Percentiles rank a stretch among this genome's conserved stretches.
These are phyloP conservation scores for Viridothelium virens DNA, from an alignment of 495 filamentous ascomycete species.

Conservation along the genomic window DNA sequence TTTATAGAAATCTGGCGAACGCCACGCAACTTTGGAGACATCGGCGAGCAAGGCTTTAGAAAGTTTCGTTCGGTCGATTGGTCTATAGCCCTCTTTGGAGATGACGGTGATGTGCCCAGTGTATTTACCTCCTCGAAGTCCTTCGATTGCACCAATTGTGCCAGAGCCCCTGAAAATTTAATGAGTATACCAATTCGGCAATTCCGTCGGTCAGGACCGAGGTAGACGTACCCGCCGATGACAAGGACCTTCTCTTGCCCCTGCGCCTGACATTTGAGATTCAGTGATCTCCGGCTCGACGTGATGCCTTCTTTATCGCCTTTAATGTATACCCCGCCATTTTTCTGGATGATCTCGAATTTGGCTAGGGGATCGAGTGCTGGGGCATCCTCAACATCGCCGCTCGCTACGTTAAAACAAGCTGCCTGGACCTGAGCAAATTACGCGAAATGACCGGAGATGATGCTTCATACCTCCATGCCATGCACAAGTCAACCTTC, in stretches of 20 bases:
- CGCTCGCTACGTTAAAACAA: constrained; percentile 82
- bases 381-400: constrained; percentile 90
- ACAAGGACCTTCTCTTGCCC: constrained; percentile 67
- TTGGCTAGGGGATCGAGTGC: constrained; percentile 73
- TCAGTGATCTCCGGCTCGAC: constrained; percentile 59
- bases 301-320: constrained; percentile 77
- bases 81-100: constrained; percentile 71
- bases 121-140: constrained; percentile 73
- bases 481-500: constrained; percentile 87
- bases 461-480: constrained; percentile 62
- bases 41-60: constrained; percentile 92
- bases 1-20: constrained; percentile 69
- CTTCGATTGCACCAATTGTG: constrained; percentile 68
- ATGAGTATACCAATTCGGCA: background rate
- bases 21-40: constrained; percentile 62
- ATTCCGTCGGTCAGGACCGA: background rate
- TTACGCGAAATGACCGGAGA: background rate
- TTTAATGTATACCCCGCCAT: constrained; percentile 76
- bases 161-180: constrained; percentile 57
- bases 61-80: constrained; percentile 90
- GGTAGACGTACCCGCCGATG: constrained; percentile 61
- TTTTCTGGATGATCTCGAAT: constrained; percentile 70
- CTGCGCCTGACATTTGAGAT: constrained; percentile 61
- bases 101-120: constrained; percentile 75
- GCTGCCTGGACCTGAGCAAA: constrained; percentile 43